phyloP scores from a whole-genome alignment of 164 flowering plant species.

The Liquidambar formosana region DNA sequence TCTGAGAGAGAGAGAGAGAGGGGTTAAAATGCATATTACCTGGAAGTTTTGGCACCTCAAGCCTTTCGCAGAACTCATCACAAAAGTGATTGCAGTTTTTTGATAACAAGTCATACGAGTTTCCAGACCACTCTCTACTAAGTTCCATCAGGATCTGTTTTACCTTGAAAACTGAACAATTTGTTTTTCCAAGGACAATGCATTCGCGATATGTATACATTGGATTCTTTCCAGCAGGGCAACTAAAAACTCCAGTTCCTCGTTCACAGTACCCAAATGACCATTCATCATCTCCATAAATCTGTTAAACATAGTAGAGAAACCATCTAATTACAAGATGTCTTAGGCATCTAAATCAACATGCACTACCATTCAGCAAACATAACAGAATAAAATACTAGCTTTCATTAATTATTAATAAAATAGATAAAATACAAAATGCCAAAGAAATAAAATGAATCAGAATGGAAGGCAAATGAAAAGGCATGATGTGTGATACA shows the following conservation, averaged over 20 bases:
- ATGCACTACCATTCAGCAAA: constrained; percentile 3
- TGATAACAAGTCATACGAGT: constrained; percentile 76
- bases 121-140: constrained; percentile 93
- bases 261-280: constrained; percentile 94
- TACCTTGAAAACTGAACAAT: constrained; percentile 54
- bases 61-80: constrained; percentile 84
- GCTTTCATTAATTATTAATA: no score
- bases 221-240: constrained; percentile 80
- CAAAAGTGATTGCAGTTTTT: constrained; percentile 98
- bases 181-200: constrained; percentile 76
- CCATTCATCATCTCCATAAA: constrained; percentile 93
- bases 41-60: constrained; percentile 91
- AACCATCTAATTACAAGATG: constrained; percentile 1
- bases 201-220: constrained; percentile 92
- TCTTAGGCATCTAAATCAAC: background rate
- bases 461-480: background rate
- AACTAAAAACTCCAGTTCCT: constrained; percentile 91
- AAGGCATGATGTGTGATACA: background rate
- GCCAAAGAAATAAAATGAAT: background rate
- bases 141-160: constrained; percentile 87
- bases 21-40: constrained; percentile 41
- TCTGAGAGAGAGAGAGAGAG: background rate
- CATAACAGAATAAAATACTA: background rate
- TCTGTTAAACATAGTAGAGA: constrained; percentile 39
- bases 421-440: background rate